phyloP scores from a whole-genome alignment of 495 filamentous ascomycete species.

The Saxophila tyrrhenica region DNA sequence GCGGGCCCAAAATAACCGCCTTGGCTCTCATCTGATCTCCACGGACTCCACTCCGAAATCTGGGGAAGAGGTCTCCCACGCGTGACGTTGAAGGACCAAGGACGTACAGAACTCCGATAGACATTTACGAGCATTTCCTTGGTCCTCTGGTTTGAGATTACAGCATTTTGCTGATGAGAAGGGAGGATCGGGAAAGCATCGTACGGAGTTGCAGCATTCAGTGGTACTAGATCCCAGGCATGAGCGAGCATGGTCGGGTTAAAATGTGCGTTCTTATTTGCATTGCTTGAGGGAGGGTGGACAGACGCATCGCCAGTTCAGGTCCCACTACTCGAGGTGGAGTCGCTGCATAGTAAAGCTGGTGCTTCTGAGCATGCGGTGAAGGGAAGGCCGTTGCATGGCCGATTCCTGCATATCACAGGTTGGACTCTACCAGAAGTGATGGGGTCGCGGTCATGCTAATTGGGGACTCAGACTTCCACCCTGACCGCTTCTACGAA shows the following conservation, averaged over 20 bases:
- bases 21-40: too few relatives aligned
- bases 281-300: not conserved
- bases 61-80: not conserved
- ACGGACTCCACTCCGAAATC: not conserved
- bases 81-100: too few relatives aligned
- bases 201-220: too few relatives aligned
- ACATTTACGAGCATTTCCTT: not conserved
- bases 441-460: not conserved
- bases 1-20: not conserved
- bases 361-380: not conserved
- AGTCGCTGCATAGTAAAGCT: not conserved
- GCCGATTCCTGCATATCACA: slow-evolving; percentile 89
- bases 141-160: too few relatives aligned
- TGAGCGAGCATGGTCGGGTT: not conserved
- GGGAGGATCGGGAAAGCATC: too few relatives aligned
- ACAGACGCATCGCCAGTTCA: not conserved
- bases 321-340: not conserved
- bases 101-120: too few relatives aligned
- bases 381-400: slow-evolving; percentile 43
- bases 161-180: too few relatives aligned
- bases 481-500: slow-evolving; percentile 80
- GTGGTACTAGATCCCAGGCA: too few relatives aligned
- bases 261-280: not conserved
- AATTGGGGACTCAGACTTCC: slow-evolving; percentile 46
- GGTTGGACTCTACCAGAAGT: slow-evolving; percentile 41